Percentiles rank a stretch among this genome's conserved stretches.
Evolutionary conservation across 345 rosid species (phyloP).

Genomic region (Bruguiera parviflora): DNA sequence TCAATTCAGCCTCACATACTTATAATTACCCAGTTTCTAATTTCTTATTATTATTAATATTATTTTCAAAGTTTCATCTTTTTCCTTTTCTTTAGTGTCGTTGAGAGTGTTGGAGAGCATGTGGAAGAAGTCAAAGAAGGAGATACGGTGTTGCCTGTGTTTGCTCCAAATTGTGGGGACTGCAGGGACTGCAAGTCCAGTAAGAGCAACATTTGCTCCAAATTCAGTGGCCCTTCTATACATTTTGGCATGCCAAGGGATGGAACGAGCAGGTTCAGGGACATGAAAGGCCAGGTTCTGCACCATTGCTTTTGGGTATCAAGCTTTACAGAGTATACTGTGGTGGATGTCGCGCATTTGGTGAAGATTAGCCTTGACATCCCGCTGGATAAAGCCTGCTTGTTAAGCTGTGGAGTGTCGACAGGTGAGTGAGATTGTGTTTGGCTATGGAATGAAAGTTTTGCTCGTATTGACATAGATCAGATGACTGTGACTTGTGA

Average conservation of each 20-base stretch:
- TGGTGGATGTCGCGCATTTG: constrained; percentile 53
- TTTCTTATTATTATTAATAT: neutral
- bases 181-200: constrained; percentile 52
- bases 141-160: constrained; percentile 58
- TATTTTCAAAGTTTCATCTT: neutral
- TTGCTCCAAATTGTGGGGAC: constrained; percentile 46
- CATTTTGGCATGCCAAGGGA: constrained; percentile 42
- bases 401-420: constrained; percentile 62
- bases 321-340: constrained; percentile 67
- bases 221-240: neutral
- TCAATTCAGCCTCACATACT: neutral
- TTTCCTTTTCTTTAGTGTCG: constrained; percentile 34
- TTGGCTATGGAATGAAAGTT: too few relatives aligned
- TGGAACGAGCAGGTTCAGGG: constrained; percentile 51
- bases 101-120: constrained; percentile 67
- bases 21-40: neutral
- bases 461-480: too few relatives aligned
- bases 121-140: constrained; percentile 56
- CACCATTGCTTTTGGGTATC: constrained; percentile 54
- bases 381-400: constrained; percentile 48
- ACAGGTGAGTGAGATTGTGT: constrained; percentile 35
- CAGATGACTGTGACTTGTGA: too few relatives aligned
- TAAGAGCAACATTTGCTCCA: constrained; percentile 51
- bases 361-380: constrained; percentile 42
- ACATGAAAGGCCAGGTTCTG: constrained; percentile 44